These are phyloP conservation scores for Debaryomyces coudertii DNA, from an alignment of 1,139 yeast species.

Conservation along the genomic window DNA sequence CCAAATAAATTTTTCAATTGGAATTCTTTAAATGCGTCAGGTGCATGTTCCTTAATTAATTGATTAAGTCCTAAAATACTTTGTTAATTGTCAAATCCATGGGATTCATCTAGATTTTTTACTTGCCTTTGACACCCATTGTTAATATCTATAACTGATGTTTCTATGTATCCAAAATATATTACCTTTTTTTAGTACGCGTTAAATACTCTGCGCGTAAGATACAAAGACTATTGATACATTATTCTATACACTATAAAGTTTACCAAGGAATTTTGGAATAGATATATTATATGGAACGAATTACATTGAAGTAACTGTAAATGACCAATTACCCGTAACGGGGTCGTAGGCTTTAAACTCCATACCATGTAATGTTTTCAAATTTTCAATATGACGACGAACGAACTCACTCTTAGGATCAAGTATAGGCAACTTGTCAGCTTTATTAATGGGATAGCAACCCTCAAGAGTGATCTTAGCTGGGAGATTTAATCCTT, in stretches of 20 bases:
- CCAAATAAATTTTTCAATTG: constrained; percentile 90
- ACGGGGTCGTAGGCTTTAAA: constrained; percentile 78
- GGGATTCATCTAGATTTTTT: constrained; percentile 5
- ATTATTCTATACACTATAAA: constrained; percentile 15
- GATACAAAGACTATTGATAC: constrained; percentile 10
- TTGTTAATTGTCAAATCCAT: constrained; percentile 17
- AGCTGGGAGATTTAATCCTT: constrained; percentile 81
- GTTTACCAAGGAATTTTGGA: not conserved
- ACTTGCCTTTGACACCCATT: constrained; percentile 79
- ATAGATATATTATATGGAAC: not conserved
- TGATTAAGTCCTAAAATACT: constrained; percentile 62
- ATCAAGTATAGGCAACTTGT: constrained; percentile 75
- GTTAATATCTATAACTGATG: not conserved
- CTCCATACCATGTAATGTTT: constrained; percentile 58
- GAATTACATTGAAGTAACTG: constrained; percentile 33
- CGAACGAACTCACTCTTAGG: constrained; percentile 72
- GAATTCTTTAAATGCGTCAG: constrained; percentile 71
- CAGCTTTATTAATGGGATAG: constrained; percentile 74
- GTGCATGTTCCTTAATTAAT: constrained; percentile 87
- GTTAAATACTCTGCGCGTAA: constrained; percentile 4
- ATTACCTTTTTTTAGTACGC: constrained; percentile 5
- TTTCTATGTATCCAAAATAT: not conserved
- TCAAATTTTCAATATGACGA: constrained; percentile 70
- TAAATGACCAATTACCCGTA: constrained; percentile 83
- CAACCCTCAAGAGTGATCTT: constrained; percentile 75